phyloP scores from a whole-genome alignment of 2,329 filamentous ascomycete genomes.

The Fusarium stilboides region DNA sequence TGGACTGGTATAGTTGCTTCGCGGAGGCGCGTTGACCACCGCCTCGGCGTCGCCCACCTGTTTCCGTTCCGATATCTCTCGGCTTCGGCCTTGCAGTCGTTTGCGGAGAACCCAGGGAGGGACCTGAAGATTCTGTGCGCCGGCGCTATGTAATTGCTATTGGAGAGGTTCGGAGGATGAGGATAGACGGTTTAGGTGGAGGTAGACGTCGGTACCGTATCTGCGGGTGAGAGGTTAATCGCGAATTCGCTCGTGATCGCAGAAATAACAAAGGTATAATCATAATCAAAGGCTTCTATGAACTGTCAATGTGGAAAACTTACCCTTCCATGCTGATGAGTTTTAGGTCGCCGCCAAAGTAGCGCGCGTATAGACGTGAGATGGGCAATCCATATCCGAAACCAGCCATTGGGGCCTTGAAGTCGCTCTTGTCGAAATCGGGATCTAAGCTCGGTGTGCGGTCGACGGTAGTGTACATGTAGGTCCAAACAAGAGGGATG shows the following conservation, averaged over 20 bases:
- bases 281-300: slow-evolving; percentile 1
- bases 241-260: slow-evolving; percentile 12
- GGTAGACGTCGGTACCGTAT: slow-evolving; percentile 98
- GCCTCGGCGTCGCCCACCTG: slow-evolving; percentile 92
- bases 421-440: slow-evolving; percentile 98
- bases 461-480: slow-evolving; percentile 99
- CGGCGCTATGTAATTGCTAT: slow-evolving; percentile 80
- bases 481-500: slow-evolving; percentile 99
- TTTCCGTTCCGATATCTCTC: slow-evolving; percentile 87
- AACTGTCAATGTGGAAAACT: slow-evolving; percentile 55
- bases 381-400: slow-evolving; percentile 99
- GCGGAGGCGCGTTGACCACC: slow-evolving; percentile 73
- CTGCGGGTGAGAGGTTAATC: slow-evolving; percentile 62
- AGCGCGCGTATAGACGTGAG: slow-evolving; percentile 91
- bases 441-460: slow-evolving; percentile 94
- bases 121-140: slow-evolving; percentile 51
- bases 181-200: slow-evolving; percentile 95
- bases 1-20: slow-evolving; percentile 49
- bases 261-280: neutral
- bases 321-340: slow-evolving; percentile 99
- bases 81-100: slow-evolving; percentile 70
- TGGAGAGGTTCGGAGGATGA: slow-evolving; percentile 96
- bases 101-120: slow-evolving; percentile 67
- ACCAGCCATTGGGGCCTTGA: slow-evolving; percentile 99
- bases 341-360: slow-evolving; percentile 97